Percentiles rank a stretch among this genome's conserved stretches.
phyloP scores from a whole-genome alignment of 169 alveolate genomes.

The Sarcocystis neurona region DNA sequence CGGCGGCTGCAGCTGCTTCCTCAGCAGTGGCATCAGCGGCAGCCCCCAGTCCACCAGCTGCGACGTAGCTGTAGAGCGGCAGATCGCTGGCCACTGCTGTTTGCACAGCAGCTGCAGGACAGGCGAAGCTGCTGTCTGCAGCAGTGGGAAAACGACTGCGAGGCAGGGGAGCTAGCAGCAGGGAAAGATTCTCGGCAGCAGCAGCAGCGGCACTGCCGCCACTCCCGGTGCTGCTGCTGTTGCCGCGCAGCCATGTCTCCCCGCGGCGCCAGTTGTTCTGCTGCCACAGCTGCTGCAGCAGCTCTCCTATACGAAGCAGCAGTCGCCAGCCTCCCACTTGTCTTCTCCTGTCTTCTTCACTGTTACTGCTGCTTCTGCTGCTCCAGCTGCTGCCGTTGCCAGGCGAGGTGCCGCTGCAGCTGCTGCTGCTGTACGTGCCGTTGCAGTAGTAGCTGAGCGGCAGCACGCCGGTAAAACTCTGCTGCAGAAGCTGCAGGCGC shows the following conservation, averaged over 20 bases:
- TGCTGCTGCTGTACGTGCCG: constrained; percentile 33
- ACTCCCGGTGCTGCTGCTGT: constrained; percentile 16
- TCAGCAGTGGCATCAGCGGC: constrained; percentile 27
- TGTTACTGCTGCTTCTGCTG: constrained; percentile 5
- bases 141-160: not conserved
- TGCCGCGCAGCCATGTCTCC: constrained; percentile 23
- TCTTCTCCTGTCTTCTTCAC: too few relatives aligned
- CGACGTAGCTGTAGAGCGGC: constrained; percentile 43
- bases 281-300: constrained; percentile 10
- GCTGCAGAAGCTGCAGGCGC: constrained; percentile 48
- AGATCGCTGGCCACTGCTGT: constrained; percentile 58
- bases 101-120: constrained; percentile 40
- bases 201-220: constrained; percentile 23
- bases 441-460: constrained; percentile 34
- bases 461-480: constrained; percentile 41
- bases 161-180: not conserved
- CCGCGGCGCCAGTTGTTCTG: not conserved
- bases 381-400: constrained; percentile 28
- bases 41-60: constrained; percentile 18
- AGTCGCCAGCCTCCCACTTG: constrained; percentile 12
- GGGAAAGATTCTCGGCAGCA: not conserved
- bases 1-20: constrained; percentile 1
- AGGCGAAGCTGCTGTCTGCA: constrained; percentile 29
- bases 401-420: constrained; percentile 19
- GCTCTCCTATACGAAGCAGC: not conserved